Base-by-base conservation (phyloP, 371 early-diverging fungal species). In the Pancytospora epiphaga region DNA sequence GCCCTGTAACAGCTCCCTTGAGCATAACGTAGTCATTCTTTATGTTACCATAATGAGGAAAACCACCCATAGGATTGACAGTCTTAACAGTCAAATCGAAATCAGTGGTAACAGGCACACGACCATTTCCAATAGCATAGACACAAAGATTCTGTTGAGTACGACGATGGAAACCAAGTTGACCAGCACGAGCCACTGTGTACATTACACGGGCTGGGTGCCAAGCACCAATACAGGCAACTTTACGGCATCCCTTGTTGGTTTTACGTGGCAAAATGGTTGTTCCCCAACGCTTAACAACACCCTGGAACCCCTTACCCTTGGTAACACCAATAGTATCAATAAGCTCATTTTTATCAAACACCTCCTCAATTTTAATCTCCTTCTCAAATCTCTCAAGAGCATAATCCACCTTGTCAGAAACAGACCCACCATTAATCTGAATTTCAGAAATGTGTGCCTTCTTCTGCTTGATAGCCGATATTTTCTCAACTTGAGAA, bases 211-310 rank as follows among this genome's bases (percentile, higher is more conserved):
- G 89, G 81, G 89, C 86, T 82, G 98, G 98, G 87, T 98, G 98
- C 98, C 98, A 98, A 72, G 98, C 95, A 84, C 98, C 98, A 82
- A 98, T 96, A 89, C 98, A 98, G 79, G 96, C 98, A 77, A 98
- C 95, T 89, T 98, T 98, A 82, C 98, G 90, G 76, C 92, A 87
- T 90, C 98, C 98, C 85, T 90, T 90, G 86, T 94, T 94, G 56
- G 96, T 94, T 90, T 98, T 98, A 84, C 96, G 88, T 69, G 95
- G 98, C 75, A 95, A 89, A 88, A 94, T 98, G 87, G 92, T 95
- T 84, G 93, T 92, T 80, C 98, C 98, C 94, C 94, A 98, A 89
- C 98, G 93, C 81, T 89, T 89, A 73, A 95, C 93, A 79, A 93
- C 93, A 86, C 99, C 95, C 85, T 91, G 90, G 85, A 89, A 93